Base-by-base conservation (phyloP, 164 flowering plant genomes). In the Magnolia changhungtana region DNA sequence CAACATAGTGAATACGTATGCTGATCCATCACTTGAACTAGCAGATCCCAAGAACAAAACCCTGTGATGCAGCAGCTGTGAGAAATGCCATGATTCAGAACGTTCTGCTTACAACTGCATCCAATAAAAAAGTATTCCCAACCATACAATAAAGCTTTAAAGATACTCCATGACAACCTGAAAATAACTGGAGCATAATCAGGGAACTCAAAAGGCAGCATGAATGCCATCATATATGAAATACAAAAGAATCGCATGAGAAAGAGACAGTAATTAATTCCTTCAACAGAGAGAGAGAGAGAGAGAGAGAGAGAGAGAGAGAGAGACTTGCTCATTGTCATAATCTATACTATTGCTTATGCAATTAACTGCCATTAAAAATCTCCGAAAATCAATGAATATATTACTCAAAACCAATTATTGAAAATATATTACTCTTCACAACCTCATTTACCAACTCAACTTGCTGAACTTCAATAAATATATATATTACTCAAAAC, bases 21-120 rank as follows among this genome's bases (percentile, higher is more conserved):
- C 74, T 5, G 16, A 68, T 58, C 13, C 24, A 50, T 75, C 66
- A 75, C 74, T 69, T 37, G 63, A 77, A 61, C 31, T 51, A 31
- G 45, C 50, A 68, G n/a, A 68, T 68, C 71, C 71, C 49, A 68
- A 37, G 37, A 68, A 68, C 18, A 27, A 68, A 68, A 10, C 68
- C 68, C 68, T 65, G 37, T 65, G 16, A 65, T 10, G 68, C 29
- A 65, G 68, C 68, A 65, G 21, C 10, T 16, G 24, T 10, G 4
- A 65, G 4, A n/a, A 63, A 63, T 7, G 10, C 65, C 19, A 63
- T n/a, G 19, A 21, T 21, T 63, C 65, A 63, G 21, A 63, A 63
- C 21, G 6, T 7, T 21, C 19, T 63, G 21, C 21, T 18, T 18
- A 9, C 19, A 63, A 63, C 18, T 21, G 19, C 9, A 63, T 18